phyloP scores from a whole-genome alignment of 257 asterid genomes.

The Datura wrightii region DNA sequence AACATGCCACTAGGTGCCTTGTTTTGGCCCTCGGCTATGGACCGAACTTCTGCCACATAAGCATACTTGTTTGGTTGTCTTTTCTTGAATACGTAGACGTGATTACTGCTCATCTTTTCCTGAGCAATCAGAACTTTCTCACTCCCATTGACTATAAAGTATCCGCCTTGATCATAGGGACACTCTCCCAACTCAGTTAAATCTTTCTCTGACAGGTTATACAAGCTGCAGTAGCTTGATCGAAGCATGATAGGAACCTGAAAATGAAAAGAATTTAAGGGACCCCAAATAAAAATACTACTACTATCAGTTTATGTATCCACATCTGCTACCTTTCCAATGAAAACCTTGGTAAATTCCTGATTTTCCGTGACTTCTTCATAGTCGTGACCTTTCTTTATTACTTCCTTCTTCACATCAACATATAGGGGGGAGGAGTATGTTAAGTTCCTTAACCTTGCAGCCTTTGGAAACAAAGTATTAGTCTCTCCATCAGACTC shows the following conservation, averaged over 20 bases:
- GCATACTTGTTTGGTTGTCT: slow-evolving; percentile 99
- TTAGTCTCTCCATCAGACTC: slow-evolving; percentile 99
- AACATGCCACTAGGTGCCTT: slow-evolving; percentile 98
- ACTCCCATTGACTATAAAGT: slow-evolving; percentile 95
- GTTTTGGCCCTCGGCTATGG: slow-evolving; percentile 95
- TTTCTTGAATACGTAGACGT: slow-evolving; percentile 93
- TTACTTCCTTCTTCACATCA: slow-evolving; percentile 84
- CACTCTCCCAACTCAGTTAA: slow-evolving; percentile 98
- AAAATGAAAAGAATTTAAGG: not conserved
- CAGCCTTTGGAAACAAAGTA: slow-evolving; percentile 98
- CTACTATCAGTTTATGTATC: not conserved
- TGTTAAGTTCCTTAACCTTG: slow-evolving; percentile 91
- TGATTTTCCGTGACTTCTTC: slow-evolving; percentile 98
- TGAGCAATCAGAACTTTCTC: slow-evolving; percentile 98
- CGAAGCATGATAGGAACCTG: slow-evolving; percentile 98
- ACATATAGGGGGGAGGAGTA: slow-evolving; percentile 97
- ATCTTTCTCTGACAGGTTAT: slow-evolving; percentile 93
- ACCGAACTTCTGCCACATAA: slow-evolving; percentile 89
- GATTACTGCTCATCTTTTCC: slow-evolving; percentile 99
- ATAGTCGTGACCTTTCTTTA: slow-evolving; percentile 95
- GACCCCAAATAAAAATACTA: not conserved
- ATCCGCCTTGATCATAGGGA: slow-evolving; percentile 97
- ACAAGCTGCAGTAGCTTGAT: slow-evolving; percentile 92
- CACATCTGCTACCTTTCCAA: slow-evolving; percentile 73
- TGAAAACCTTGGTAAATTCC: slow-evolving; percentile 93